Evolutionary conservation across 768 basidiomycete genomes (phyloP).

Genomic region (Tephrocybe sp.): DNA sequence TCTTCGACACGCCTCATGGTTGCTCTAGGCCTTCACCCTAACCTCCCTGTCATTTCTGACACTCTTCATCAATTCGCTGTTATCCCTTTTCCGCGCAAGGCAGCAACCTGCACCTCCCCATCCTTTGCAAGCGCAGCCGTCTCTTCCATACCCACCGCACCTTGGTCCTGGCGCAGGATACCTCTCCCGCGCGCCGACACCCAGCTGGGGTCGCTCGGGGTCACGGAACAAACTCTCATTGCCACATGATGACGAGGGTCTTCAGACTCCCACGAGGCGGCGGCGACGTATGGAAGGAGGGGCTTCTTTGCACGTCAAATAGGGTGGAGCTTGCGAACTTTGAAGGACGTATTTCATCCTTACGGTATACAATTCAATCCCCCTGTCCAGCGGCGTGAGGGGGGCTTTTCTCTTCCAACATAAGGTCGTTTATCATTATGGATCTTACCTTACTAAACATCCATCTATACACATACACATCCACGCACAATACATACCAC

Average conservation of each 20-base stretch:
- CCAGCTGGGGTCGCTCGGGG: slow-evolving; percentile 45
- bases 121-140: slow-evolving; percentile 26
- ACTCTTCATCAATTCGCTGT: slow-evolving; percentile 76
- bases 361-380: background rate
- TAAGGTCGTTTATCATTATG: background rate
- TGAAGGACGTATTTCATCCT: background rate
- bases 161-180: slow-evolving; percentile 39
- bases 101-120: slow-evolving; percentile 45
- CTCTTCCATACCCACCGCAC: slow-evolving; percentile 43
- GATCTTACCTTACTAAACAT: background rate
- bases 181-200: slow-evolving; percentile 50
- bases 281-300: slow-evolving; percentile 56
- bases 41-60: slow-evolving; percentile 77
- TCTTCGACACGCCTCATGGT: background rate
- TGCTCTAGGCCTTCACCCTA: slow-evolving; percentile 65
- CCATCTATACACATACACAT: background rate
- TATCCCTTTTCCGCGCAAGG: slow-evolving; percentile 74
- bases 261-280: slow-evolving; percentile 46
- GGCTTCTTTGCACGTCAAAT: slow-evolving; percentile 54
- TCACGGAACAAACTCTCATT: slow-evolving; percentile 31
- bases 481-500: background rate
- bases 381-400: background rate
- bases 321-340: slow-evolving; percentile 12
- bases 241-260: slow-evolving; percentile 35
- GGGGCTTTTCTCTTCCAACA: background rate